Conservation (phyloP, 2,329 filamentous ascomycete species). For the Alternaria sp. region DNA sequence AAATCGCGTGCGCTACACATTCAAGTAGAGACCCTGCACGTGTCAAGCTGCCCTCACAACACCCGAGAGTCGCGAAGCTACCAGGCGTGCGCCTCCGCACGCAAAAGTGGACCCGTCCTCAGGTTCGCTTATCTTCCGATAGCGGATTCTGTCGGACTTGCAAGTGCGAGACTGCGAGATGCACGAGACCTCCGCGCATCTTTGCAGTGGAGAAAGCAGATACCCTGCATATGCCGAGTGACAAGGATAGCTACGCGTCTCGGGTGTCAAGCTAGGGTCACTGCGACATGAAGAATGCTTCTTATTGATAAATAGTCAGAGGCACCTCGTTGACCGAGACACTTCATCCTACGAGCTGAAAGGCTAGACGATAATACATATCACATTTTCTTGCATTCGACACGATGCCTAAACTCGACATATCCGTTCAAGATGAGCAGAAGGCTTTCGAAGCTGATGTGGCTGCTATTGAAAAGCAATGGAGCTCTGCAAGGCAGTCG, state of each 20-base stretch:
- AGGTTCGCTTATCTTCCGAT: background rate
- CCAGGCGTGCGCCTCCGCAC: background rate
- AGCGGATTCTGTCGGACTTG: background rate
- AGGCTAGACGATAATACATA: background rate
- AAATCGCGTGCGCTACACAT: fast-evolving
- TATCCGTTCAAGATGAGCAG: slow-evolving; percentile 26
- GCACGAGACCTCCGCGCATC: background rate
- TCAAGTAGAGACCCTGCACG: background rate
- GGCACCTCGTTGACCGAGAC: background rate
- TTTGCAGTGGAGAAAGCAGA: background rate
- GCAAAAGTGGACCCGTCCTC: background rate
- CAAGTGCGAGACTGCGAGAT: background rate
- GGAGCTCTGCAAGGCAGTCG: slow-evolving; percentile 27
- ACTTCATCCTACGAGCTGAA: fast-evolving
- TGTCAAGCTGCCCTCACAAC: fast-evolving
- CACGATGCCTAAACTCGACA: slow-evolving; percentile 16
- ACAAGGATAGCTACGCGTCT: background rate
- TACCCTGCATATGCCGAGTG: background rate
- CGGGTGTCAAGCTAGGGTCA: background rate
- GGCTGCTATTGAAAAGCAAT: slow-evolving; percentile 45
- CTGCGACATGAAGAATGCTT: no score
- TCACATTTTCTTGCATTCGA: background rate
- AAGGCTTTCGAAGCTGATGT: slow-evolving; percentile 43
- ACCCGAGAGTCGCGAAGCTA: background rate
- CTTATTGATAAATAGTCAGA: background rate